Evolutionary conservation across 1,139 yeast genomes (phyloP).

Genomic region (Geotrichum fermentans): DNA sequence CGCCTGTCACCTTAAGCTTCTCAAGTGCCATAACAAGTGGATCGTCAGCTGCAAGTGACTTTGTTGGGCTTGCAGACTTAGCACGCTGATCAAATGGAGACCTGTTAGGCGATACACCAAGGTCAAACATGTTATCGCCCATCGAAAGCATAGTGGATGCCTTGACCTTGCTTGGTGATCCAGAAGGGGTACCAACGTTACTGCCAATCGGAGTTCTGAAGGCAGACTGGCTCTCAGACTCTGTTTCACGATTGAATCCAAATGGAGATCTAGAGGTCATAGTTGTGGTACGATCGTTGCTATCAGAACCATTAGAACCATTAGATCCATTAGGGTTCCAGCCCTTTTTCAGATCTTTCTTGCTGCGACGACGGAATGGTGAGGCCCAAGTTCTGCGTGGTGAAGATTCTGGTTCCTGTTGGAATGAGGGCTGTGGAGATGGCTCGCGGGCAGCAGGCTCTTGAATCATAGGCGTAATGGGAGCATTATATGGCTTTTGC

Average conservation of each 20-base stretch:
- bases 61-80: conserved; percentile 27
- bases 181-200: conserved; percentile 26
- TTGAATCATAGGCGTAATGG: conserved; percentile 7
- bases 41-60: conserved; percentile 36
- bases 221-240: not conserved
- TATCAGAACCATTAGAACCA: no score
- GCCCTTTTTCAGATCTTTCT: conserved; percentile 30
- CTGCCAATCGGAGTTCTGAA: conserved; percentile 1
- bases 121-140: conserved; percentile 36
- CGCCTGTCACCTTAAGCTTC: conserved; percentile 47
- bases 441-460: conserved; percentile 6
- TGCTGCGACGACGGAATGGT: conserved; percentile 37
- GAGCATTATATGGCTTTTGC: not conserved
- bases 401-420: conserved; percentile 6
- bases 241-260: not conserved
- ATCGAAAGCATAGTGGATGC: conserved; percentile 18
- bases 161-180: conserved; percentile 10
- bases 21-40: conserved; percentile 58
- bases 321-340: conserved; percentile 25
- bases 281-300: conserved; percentile 13
- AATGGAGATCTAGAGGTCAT: conserved; percentile 2
- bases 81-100: conserved; percentile 24
- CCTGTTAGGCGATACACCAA: conserved; percentile 28
- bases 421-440: not conserved
- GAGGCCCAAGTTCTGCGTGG: conserved; percentile 38